phyloP scores from a whole-genome alignment of 2,329 filamentous ascomycete genomes.

The Magnaporthiopsis incrustans region DNA sequence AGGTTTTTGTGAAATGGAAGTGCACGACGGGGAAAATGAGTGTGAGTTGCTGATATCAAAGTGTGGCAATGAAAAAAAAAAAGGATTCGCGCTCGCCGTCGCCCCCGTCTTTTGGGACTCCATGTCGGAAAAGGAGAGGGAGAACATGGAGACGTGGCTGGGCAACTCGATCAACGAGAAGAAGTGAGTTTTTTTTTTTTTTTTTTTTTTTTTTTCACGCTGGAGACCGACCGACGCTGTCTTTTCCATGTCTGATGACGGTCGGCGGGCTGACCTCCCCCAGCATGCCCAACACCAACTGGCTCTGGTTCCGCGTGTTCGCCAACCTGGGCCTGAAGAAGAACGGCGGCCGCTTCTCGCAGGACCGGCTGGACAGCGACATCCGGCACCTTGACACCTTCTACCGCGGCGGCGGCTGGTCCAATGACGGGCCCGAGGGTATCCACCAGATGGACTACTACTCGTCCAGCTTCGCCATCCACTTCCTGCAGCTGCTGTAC shows the following conservation, averaged over 20 bases:
- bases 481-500: constrained; percentile 71
- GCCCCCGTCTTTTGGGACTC: constrained; percentile 59
- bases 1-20: constrained; percentile 6
- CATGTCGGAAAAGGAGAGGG: constrained; percentile 52
- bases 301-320: constrained; percentile 81
- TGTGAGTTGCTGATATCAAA: neutral
- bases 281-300: constrained; percentile 62
- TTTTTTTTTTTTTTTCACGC: too few species aligned
- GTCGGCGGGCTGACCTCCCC: constrained; percentile 7
- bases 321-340: constrained; percentile 71
- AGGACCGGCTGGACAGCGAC: constrained; percentile 62
- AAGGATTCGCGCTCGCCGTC: constrained; percentile 62
- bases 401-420: constrained; percentile 76
- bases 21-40: neutral
- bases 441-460: constrained; percentile 85
- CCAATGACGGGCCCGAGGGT: constrained; percentile 69
- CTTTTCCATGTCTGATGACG: too few species aligned
- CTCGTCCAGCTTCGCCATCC: constrained; percentile 74
- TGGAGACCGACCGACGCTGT: too few species aligned
- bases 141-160: constrained; percentile 63
- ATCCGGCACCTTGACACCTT: constrained; percentile 74
- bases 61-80: neutral
- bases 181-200: too few species aligned
- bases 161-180: constrained; percentile 71
- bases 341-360: constrained; percentile 64